phyloP scores from a whole-genome alignment of 345 rosid genomes.

The Orychophragmus violaceus region DNA sequence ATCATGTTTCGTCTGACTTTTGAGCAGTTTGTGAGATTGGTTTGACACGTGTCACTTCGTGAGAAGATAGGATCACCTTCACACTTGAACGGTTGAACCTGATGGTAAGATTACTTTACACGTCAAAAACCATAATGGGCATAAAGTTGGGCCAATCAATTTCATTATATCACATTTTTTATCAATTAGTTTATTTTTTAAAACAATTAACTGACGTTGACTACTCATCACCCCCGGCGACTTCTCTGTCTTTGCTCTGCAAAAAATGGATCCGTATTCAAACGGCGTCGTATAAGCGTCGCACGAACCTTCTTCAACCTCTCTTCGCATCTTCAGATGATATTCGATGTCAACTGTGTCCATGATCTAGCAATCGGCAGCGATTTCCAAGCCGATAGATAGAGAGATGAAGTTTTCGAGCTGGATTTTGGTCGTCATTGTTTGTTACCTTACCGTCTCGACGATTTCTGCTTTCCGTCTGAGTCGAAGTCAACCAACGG shows the following conservation, averaged over 20 bases:
- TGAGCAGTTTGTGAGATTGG: background rate
- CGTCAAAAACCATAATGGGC: no score
- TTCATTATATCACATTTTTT: background rate
- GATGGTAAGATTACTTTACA: no score
- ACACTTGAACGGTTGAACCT: no score
- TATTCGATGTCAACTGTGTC: constrained; percentile 30
- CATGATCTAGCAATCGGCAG: constrained; percentile 8
- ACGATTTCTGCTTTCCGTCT: constrained; percentile 46
- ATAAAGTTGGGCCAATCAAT: background rate
- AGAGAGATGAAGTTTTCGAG: constrained; percentile 45
- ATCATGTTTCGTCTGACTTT: constrained; percentile 12
- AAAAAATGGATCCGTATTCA: background rate
- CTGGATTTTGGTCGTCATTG: constrained; percentile 37
- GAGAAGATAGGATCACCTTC: constrained; percentile 22
- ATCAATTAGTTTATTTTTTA: background rate
- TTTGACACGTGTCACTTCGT: constrained; percentile 8
- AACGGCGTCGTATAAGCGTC: background rate
- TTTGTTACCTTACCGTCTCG: constrained; percentile 32
- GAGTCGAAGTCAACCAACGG: constrained; percentile 65
- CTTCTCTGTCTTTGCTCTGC: background rate
- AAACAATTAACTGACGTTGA: background rate
- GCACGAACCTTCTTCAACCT: background rate
- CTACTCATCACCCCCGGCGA: background rate
- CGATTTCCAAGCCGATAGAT: background rate
- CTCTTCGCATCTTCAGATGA: constrained; percentile 4